Conservation (phyloP, 2,329 filamentous ascomycete genomes). For the Diaporthe batatas region DNA sequence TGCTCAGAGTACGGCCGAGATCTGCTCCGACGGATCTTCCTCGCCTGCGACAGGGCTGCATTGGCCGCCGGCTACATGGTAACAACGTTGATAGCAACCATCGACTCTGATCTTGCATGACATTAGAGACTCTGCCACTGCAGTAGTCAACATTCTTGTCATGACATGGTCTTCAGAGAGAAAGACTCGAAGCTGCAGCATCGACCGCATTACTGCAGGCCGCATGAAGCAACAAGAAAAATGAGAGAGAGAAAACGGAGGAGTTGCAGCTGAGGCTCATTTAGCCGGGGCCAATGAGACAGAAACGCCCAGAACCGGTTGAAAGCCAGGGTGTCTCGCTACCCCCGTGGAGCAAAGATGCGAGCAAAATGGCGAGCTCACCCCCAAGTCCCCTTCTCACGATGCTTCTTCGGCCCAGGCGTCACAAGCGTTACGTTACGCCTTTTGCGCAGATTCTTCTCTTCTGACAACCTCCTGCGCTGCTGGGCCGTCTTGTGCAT, state of each 20-base stretch:
- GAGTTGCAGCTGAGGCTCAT: slow-evolving; percentile 21
- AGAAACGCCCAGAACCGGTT: slow-evolving; percentile 25
- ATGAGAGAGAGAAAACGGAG: neutral
- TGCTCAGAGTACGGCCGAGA: slow-evolving; percentile 42
- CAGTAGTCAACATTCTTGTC: neutral
- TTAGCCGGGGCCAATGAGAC: slow-evolving; percentile 38
- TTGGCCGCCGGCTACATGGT: slow-evolving; percentile 8
- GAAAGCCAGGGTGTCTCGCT: slow-evolving; percentile 34
- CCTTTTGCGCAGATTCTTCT: neutral
- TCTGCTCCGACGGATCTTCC: slow-evolving; percentile 40
- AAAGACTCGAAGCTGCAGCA: neutral
- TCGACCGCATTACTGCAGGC: neutral
- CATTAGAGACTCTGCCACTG: slow-evolving; percentile 6
- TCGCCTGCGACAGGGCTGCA: slow-evolving; percentile 38
- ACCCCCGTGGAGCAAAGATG: slow-evolving; percentile 35
- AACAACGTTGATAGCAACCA: neutral
- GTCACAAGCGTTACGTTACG: slow-evolving; percentile 9
- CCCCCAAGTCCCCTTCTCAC: neutral
- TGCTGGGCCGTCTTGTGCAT: neutral
- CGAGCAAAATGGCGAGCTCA: slow-evolving; percentile 35
- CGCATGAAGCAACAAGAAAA: neutral
- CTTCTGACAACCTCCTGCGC: neutral
- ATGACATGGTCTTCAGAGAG: neutral
- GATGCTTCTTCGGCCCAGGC: slow-evolving; percentile 15
- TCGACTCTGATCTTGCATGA: neutral